Conservation (phyloP, 208 protist genomes). For the Trichomonas gallinae region DNA sequence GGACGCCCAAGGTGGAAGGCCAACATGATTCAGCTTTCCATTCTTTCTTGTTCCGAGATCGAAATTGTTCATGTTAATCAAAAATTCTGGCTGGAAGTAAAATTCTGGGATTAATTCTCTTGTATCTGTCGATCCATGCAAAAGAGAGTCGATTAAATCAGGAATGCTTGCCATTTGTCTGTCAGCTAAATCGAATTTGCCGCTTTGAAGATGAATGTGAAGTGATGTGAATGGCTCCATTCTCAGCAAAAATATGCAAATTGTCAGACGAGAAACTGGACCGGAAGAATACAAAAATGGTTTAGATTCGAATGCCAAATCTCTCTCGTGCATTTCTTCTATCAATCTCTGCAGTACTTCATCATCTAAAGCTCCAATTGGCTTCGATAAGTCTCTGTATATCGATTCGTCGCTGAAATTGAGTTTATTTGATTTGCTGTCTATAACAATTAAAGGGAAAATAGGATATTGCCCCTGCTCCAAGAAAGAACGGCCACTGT, state of each 20-base stretch:
- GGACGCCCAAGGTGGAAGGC: constrained; percentile 32
- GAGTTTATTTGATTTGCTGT: not conserved
- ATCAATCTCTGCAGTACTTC: not conserved
- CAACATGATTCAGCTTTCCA: constrained; percentile 31
- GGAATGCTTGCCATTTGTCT: not conserved
- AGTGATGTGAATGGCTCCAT: constrained; percentile 34
- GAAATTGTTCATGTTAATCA: constrained; percentile 42
- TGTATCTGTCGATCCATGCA: not conserved
- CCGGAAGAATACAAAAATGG: not conserved
- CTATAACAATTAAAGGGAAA: not conserved
- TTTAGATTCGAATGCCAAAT: not conserved
- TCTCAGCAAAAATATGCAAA: constrained; percentile 29
- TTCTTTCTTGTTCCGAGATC: constrained; percentile 38
- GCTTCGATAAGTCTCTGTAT: not conserved
- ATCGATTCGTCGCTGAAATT: not conserved
- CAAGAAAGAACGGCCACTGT: not conserved
- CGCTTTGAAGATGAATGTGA: constrained; percentile 29
- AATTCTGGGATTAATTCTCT: constrained; percentile 50
- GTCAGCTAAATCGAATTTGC: not conserved
- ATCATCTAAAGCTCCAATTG: not conserved
- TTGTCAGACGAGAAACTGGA: not conserved
- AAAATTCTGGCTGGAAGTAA: constrained; percentile 48
- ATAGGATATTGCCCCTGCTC: not conserved
- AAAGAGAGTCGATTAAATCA: not conserved
- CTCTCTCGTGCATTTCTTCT: not conserved